These are phyloP conservation scores for Neurospora sp. DNA, from an alignment of 495 filamentous ascomycete genomes.

Conservation along the genomic window DNA sequence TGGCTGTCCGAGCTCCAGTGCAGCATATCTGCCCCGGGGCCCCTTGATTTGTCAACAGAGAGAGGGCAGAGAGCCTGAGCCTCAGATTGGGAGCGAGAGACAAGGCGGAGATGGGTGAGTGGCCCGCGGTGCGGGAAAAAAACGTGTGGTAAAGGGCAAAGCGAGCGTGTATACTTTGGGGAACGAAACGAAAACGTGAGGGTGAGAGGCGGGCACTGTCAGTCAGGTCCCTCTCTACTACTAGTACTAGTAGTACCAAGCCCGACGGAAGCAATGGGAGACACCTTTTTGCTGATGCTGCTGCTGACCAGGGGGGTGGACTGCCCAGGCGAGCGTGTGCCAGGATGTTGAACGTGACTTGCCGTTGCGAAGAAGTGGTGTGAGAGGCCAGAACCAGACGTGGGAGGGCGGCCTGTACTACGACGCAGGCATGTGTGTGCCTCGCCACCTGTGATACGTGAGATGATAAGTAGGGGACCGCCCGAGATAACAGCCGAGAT, in stretches of 20 bases:
- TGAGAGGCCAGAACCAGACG: not conserved
- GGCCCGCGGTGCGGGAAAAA: not conserved
- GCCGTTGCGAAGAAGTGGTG: not conserved
- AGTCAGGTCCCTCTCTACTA: not conserved
- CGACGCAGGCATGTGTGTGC: not conserved
- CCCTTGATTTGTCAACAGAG: not conserved
- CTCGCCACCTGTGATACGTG: not conserved
- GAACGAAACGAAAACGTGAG: not conserved
- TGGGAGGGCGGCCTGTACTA: not conserved
- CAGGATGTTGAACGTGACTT: not conserved
- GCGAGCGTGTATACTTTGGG: not conserved
- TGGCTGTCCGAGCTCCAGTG: not conserved
- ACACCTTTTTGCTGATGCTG: not conserved
- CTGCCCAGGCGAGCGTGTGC: not conserved
- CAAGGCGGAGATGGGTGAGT: not conserved
- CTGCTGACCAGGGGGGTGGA: not conserved
- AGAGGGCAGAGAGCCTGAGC: not conserved
- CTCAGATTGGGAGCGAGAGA: not conserved
- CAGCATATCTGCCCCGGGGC: not conserved
- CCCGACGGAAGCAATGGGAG: not conserved
- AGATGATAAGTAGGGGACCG: not conserved
- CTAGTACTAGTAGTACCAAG: not conserved
- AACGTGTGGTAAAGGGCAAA: not conserved
- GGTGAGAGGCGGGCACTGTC: not conserved
- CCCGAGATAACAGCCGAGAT: not conserved